These are phyloP conservation scores for Irpex lacteus DNA, from an alignment of 1,284 basidiomycete species.

Conservation along the genomic window DNA sequence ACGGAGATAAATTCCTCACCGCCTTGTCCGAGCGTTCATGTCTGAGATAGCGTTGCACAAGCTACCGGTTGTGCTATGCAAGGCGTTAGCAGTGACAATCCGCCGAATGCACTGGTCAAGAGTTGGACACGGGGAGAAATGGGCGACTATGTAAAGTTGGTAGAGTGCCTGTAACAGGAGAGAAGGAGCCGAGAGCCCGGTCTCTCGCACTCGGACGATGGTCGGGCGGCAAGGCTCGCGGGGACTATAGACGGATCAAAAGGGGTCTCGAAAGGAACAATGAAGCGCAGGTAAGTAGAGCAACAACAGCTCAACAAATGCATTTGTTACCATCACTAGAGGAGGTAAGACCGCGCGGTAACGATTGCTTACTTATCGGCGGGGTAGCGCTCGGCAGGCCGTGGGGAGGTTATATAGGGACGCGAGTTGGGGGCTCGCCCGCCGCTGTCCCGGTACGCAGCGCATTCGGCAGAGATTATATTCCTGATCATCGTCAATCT, in stretches of 20 bases:
- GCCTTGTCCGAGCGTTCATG: too few species aligned
- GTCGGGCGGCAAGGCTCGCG: not conserved
- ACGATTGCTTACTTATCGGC: not conserved
- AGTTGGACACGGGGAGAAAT: not conserved
- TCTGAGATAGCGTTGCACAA: not conserved
- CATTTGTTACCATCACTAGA: not conserved
- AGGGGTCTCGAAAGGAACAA: not conserved
- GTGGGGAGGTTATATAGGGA: conserved; percentile 7
- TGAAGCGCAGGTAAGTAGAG: not conserved
- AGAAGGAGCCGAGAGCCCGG: conserved; percentile 5
- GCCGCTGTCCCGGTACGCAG: conserved; percentile 18
- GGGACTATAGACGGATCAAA: not conserved
- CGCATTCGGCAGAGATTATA: conserved; percentile 13
- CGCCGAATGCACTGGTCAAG: not conserved
- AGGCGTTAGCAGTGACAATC: not conserved
- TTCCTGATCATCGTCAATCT: conserved; percentile 10
- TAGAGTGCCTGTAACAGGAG: not conserved
- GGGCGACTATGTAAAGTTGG: not conserved
- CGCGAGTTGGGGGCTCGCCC: conserved; percentile 10
- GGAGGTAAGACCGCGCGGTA: not conserved
- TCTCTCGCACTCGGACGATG: not conserved
- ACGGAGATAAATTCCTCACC: not conserved
- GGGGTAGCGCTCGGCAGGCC: not conserved
- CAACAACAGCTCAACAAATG: not conserved
- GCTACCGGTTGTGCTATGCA: not conserved